Evolutionary conservation across 2,329 filamentous ascomycete genomes (phyloP), one percentile per base, ranked within the genome.

Genomic region (Cordyceps militaris): DNA sequence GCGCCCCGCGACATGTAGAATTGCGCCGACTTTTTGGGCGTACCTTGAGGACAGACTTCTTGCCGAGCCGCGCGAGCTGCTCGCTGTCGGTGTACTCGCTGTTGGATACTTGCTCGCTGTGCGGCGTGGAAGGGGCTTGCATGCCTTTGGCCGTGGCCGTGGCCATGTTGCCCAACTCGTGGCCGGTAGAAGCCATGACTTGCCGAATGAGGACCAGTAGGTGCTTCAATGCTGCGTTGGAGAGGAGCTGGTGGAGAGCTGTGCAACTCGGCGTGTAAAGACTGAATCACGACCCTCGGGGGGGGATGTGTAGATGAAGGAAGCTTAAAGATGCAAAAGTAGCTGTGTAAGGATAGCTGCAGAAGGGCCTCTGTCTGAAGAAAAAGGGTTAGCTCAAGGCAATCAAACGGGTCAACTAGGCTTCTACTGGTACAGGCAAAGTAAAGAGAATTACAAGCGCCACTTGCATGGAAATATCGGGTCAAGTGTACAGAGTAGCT

Each of bases 11-110:
- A n/a, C n/a, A 11, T 9, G 11, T 3, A 44, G 19, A 16, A 14
- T 14, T 38, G 13, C 13, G 36, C 19, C 13, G 32, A 34, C n/a
- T 23, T n/a, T 11, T 34, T 10, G 19, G 7, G 23, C 56, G 5
- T 54, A 60, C 58, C 54, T 56, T 57, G 30, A 60, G 48, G 32
- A 60, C 58, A 13, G 42, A 43, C 48, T 60, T 60, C 34, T 57
- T 57, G 54, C 54, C 54, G 14, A 57, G 54, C 6, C 54, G 32
- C 36, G 43, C 43, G 34, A 57, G 44, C 28, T 57, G 54, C 26
- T n/a, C 49, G 43, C 32, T 46, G 24, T 58, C 56, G 19, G 47
- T 48, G n/a, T 47, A 52, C 4, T 53, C 28, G 30, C 48, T 44
- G 28, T 52, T 53, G 26, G 47, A 51, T 8, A 28, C 10, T 3